Evolutionary conservation across 768 basidiomycete genomes (phyloP).

Genomic region (Rhodotorula sphaerocarpa): DNA sequence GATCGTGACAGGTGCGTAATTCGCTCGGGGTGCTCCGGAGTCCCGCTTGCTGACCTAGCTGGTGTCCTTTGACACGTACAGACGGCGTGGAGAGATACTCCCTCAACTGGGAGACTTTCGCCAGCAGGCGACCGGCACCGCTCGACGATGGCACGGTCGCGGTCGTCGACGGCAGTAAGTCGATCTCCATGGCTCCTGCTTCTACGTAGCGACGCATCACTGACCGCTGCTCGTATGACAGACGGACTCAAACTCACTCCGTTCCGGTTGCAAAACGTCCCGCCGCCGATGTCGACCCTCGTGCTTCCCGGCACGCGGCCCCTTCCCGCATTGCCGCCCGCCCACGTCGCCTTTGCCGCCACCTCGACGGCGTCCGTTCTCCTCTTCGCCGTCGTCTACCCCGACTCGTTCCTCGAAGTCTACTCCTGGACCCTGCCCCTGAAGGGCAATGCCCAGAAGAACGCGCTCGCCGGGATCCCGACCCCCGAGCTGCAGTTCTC

Average conservation of each 20-base stretch:
- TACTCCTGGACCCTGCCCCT: constrained; percentile 56
- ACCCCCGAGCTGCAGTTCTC: constrained; percentile 6
- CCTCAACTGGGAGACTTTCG: constrained; percentile 71
- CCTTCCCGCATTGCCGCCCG: constrained; percentile 33
- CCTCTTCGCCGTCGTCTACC: constrained; percentile 51
- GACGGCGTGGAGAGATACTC: constrained; percentile 52
- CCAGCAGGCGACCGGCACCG: constrained; percentile 56
- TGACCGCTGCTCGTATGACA: no score
- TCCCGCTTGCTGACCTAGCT: no score
- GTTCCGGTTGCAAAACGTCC: constrained; percentile 85
- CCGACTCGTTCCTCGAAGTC: constrained; percentile 48
- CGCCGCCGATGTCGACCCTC: constrained; percentile 90
- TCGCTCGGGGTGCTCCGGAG: no score
- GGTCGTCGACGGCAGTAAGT: constrained; percentile 78
- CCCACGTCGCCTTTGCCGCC: constrained; percentile 58
- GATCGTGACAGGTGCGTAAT: constrained; percentile 56
- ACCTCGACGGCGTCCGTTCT: constrained; percentile 57
- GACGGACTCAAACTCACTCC: constrained; percentile 75
- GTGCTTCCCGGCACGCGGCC: constrained; percentile 34
- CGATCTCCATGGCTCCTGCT: no score
- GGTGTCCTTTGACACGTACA: no score
- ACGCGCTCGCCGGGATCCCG: constrained; percentile 13
- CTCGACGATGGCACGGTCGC: constrained; percentile 74
- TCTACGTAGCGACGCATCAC: no score
- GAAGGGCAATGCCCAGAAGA: neutral